These are phyloP conservation scores for Paraphaeosphaeria minitans DNA, from an alignment of 2,329 filamentous ascomycete species.

Conservation along the genomic window DNA sequence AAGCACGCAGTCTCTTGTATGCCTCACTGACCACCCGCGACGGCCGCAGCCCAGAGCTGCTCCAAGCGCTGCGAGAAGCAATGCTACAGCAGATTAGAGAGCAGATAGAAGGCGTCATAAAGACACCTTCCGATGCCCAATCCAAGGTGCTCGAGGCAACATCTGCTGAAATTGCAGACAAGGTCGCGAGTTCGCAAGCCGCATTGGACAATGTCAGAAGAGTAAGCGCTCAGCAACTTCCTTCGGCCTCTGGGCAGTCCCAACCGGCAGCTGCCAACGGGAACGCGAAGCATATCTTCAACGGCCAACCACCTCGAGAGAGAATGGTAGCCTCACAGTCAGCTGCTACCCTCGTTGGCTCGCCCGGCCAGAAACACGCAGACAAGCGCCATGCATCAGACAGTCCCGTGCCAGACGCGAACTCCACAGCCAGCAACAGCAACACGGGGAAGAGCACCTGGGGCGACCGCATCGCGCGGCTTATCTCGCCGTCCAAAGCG, in stretches of 20 bases:
- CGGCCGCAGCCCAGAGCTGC: conserved; percentile 38
- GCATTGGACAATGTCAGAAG: conserved; percentile 45
- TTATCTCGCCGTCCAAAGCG: conserved; percentile 25
- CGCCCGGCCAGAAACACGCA: conserved; percentile 15
- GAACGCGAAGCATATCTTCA: background rate
- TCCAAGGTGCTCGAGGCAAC: conserved; percentile 38
- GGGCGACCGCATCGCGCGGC: conserved; percentile 27
- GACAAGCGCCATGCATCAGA: conserved; percentile 15
- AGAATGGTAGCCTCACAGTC: conserved; percentile 16
- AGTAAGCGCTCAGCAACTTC: conserved; percentile 42
- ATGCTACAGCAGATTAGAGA: conserved; percentile 40
- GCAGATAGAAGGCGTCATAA: conserved; percentile 39
- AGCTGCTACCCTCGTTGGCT: conserved; percentile 29
- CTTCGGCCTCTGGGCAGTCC: conserved; percentile 23
- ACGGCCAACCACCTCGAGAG: background rate
- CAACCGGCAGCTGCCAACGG: conserved; percentile 12
- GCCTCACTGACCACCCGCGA: conserved; percentile 39
- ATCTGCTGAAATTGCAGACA: conserved; percentile 43
- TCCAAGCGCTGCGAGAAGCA: conserved; percentile 39
- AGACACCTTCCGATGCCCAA: conserved; percentile 39
- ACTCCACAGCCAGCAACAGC: conserved; percentile 25
- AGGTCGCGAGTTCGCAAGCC: conserved; percentile 38
- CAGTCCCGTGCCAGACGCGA: conserved; percentile 28
- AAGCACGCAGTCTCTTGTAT: conserved; percentile 41
- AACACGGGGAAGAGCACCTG: conserved; percentile 28